Base-by-base conservation (phyloP, 2,329 filamentous ascomycete species). In the Stemphylium beticola region DNA sequence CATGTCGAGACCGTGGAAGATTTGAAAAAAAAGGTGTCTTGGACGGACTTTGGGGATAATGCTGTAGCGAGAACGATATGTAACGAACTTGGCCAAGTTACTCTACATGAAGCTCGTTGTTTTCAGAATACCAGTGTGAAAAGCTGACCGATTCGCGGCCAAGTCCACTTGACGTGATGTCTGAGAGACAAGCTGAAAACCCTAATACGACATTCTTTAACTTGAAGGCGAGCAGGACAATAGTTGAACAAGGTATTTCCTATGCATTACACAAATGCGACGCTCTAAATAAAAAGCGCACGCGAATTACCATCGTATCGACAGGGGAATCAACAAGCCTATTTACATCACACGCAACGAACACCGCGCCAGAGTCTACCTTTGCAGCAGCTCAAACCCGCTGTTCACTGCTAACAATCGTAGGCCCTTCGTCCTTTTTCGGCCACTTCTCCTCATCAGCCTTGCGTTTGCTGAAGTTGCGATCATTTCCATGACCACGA, bases 371-470 rank as follows among this genome's bases (percentile, higher is more conserved):
- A 10, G 26, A 12, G 26, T 18, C 33, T 15, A 36, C n/a, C 2
- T 17, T 17, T 15, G 9, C 8, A 9, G 17, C 18, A 18, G 18
- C 22, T 48, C 18, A 48, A 11, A 31, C 36, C 11, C 31, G 45
- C 46, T 50, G 36, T 10, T 32, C 47, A 41, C 57, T 60, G 22
- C 57, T 63, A 24, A 64, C 61, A 42, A 64, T 61, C 2, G 47
- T 60, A 17, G 61, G 61, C 0, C 56, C 61, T 18, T 61, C 51
- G 4, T 57, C 57, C 12, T 42, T 40, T 29, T 37, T 61, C 18
- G 20, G 34, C 22, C 36, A 33, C 42, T 53, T 57, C 4, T 64
- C 51, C 17, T 54, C 56, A 2, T 55, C 55, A 3, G 44, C 57
- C 14, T 56, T 44, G 9, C 57, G 52, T 34, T 38, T 47, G 26